A percentile compares a stretch with the other conserved stretches of the same genome.
Evolutionary conservation across 176 grass and related monocot genomes (phyloP).

Genomic region (Poa pratensis): DNA sequence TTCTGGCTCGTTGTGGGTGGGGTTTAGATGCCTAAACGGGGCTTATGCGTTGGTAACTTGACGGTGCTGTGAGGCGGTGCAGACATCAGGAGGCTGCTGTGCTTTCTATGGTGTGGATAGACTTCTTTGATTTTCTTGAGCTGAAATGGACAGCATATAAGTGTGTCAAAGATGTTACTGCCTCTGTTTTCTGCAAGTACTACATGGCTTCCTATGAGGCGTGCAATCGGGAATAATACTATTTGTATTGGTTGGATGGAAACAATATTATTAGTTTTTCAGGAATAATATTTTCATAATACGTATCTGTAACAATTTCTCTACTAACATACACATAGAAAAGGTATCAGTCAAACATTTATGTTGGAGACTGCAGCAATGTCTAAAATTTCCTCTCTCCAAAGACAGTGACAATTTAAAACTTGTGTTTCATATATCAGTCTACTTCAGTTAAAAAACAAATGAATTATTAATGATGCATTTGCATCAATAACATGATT

Average conservation of each 20-base stretch:
- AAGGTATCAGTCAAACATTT: neutral
- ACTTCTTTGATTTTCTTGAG: neutral
- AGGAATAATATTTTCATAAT: neutral
- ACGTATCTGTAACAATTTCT: neutral
- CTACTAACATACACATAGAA: neutral
- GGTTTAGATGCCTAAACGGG: neutral
- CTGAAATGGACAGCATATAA: neutral
- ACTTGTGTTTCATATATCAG: neutral
- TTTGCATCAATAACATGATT: neutral
- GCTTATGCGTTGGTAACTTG: neutral
- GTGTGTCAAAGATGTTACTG: neutral
- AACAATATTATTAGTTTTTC: neutral
- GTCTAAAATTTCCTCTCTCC: neutral
- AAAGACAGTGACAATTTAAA: neutral
- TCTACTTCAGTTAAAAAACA: neutral
- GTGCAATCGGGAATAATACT: neutral
- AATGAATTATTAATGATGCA: neutral
- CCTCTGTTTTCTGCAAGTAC: neutral
- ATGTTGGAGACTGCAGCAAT: neutral
- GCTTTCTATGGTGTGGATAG: neutral
- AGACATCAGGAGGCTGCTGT: neutral
- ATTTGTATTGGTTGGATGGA: neutral
- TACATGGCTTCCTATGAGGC: neutral
- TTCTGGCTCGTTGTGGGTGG: neutral
- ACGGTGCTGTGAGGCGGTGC: neutral